Conservation (phyloP, 176 grass and related monocot genomes). For the Hordeum marinum region DNA sequence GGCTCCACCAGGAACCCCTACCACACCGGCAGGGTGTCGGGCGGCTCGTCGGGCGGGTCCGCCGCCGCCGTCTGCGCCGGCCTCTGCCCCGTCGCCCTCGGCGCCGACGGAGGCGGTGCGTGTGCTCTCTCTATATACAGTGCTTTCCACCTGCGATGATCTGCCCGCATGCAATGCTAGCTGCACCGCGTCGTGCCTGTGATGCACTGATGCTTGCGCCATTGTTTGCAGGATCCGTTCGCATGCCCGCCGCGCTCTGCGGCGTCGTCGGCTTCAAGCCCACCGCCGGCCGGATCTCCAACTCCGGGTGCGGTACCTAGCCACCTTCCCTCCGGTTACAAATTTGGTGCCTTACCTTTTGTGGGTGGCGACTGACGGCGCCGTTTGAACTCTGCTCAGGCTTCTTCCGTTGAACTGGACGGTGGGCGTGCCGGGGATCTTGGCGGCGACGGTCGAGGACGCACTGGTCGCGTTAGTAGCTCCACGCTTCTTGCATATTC, state of each 20-base stretch:
- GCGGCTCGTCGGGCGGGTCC: conserved; percentile 82
- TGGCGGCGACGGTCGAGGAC: conserved; percentile 80
- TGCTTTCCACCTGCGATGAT: not conserved
- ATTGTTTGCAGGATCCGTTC: conserved; percentile 51
- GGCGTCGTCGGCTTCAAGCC: conserved; percentile 94
- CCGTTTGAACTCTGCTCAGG: conserved; percentile 27
- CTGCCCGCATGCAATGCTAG: not conserved
- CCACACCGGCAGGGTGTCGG: conserved; percentile 54
- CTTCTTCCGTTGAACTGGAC: conserved; percentile 94
- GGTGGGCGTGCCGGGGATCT: conserved; percentile 81
- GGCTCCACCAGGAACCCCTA: conserved; percentile 76
- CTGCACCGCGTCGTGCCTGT: not conserved
- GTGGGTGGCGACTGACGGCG: not conserved
- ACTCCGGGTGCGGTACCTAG: conserved; percentile 38
- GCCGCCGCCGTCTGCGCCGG: conserved; percentile 79
- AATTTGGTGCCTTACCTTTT: not conserved
- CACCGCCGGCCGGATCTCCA: conserved; percentile 62
- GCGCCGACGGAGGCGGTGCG: conserved; percentile 82
- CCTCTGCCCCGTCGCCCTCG: conserved; percentile 81
- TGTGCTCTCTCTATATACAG: too few species aligned
- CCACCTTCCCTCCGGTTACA: too few species aligned
- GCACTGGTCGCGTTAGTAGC: conserved; percentile 58
- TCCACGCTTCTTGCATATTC: not conserved
- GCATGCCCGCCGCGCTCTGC: conserved; percentile 76
- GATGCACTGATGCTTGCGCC: not conserved